Evolutionary conservation across 306 rosid species (phyloP), one percentile per base, ranked within the genome.

Genomic region (Gastrolobium bilobum): DNA sequence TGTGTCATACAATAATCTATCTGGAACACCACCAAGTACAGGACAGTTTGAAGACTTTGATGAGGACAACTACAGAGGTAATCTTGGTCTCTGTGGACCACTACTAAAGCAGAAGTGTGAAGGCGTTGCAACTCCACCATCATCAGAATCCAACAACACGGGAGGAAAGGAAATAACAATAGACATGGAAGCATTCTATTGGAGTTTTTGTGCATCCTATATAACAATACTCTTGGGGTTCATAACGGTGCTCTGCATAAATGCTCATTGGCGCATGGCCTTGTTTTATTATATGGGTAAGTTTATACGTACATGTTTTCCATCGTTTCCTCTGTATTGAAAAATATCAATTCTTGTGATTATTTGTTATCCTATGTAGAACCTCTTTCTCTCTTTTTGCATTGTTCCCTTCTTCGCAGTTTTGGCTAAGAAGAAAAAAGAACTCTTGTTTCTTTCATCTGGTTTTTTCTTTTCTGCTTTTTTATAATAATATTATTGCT

Each of bases 1-100:
- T 39, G 77, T 52, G 1, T 71, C 77, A 1, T 71, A 53, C 52
- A 71, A 71, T 33, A 71, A 53, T 54, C 76, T 71, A 53, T 53
- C 65, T 71, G 77, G 77, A 71, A 54, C 10, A 5, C 3, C 34
- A 39, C 63, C 76, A 2, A 71, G 50, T 71, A 3, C 20, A 11
- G 65, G 50, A 4, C 77, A 51, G 15, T 70, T 51, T 51, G 62
- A 10, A 50, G 9, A 2, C 48, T 70, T 50, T 35, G 62, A 33
- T 70, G 75, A 70, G 3, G 62, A 70, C 2, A 70, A 10, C 75
- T 70, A 70, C 6, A 4, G 0, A 14, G 75, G 75, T 14, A 70
- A 70, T 15, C 62, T 35, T 37, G 39, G 5, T 7, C 47, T 70
- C 9, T 51, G 35, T 70, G 75, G 14, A 48, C 30, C 44, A 50